These are phyloP conservation scores for Solidago caesia DNA, from an alignment of 129 eudicot genomes.

Conservation along the genomic window DNA sequence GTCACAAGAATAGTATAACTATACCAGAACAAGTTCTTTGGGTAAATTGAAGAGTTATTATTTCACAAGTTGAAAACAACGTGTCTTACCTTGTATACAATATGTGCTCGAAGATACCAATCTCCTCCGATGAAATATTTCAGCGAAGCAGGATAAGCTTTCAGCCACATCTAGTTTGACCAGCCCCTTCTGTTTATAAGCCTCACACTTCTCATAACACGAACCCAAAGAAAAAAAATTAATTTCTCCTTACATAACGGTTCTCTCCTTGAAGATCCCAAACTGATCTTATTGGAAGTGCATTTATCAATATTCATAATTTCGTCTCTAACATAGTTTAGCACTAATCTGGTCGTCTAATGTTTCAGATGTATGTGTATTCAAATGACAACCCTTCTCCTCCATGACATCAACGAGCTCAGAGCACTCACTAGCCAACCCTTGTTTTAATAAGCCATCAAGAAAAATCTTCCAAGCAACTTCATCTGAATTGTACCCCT, in stretches of 20 bases:
- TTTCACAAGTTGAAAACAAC: background rate
- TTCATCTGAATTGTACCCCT: slow-evolving; percentile 74
- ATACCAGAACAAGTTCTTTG: slow-evolving; percentile 2
- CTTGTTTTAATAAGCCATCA: slow-evolving; percentile 69
- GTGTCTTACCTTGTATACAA: slow-evolving; percentile 16
- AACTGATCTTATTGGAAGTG: slow-evolving; percentile 26
- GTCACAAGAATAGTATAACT: background rate
- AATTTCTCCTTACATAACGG: slow-evolving; percentile 1
- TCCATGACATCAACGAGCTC: slow-evolving; percentile 68
- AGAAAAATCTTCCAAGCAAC: slow-evolving; percentile 80
- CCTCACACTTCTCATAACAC: background rate
- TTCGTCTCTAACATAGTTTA: slow-evolving; percentile 7
- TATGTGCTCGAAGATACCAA: slow-evolving; percentile 18
- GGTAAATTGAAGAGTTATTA: background rate
- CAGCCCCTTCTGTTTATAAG: background rate
- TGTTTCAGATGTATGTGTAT: slow-evolving; percentile 51
- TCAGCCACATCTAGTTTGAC: slow-evolving; percentile 11
- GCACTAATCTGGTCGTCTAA: slow-evolving; percentile 39
- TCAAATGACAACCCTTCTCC: slow-evolving; percentile 55
- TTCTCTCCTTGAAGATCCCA: slow-evolving; percentile 21
- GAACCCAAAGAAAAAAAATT: background rate
- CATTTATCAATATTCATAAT: slow-evolving; percentile 10
- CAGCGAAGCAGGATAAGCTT: slow-evolving; percentile 15
- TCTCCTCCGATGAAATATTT: slow-evolving; percentile 12
- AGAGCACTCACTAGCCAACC: slow-evolving; percentile 50